Conservation (phyloP, 2,329 filamentous ascomycete species). For the Xylariaceae sp. region DNA sequence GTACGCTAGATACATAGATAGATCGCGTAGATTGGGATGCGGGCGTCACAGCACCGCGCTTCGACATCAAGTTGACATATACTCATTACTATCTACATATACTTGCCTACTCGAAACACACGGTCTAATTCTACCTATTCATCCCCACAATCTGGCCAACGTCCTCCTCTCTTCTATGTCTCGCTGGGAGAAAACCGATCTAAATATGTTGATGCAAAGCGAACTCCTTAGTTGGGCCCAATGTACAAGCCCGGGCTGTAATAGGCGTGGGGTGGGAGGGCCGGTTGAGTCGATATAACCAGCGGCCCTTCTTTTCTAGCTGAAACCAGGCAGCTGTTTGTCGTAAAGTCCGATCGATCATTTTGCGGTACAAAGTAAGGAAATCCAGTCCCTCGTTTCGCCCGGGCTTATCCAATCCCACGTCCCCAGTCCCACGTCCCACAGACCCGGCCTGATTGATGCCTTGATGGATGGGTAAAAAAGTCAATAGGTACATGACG, state of each 20-base stretch:
- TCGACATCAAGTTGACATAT: conserved; percentile 7
- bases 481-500: conserved; percentile 12
- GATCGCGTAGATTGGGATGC: no score
- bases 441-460: conserved; percentile 8
- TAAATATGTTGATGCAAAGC: conserved; percentile 9
- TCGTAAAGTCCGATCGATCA: conserved; percentile 6
- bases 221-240: conserved; percentile 8
- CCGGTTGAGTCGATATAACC: conserved; percentile 5
- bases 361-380: not conserved
- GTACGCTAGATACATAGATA: not conserved
- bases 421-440: not conserved
- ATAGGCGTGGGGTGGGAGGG: conserved; percentile 3
- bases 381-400: conserved; percentile 13
- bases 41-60: not conserved
- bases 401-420: not conserved
- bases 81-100: conserved; percentile 19
- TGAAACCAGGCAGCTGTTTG: conserved; percentile 8
- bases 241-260: not conserved
- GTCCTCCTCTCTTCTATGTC: conserved; percentile 14
- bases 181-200: conserved; percentile 17
- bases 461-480: conserved; percentile 10
- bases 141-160: conserved; percentile 13
- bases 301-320: conserved; percentile 5
- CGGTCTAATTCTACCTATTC: not conserved
- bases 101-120: not conserved